Evolutionary conservation across 768 basidiomycete genomes (phyloP), one percentile per base, ranked within the genome.

Genomic region (Pisolithus tinctorius): DNA sequence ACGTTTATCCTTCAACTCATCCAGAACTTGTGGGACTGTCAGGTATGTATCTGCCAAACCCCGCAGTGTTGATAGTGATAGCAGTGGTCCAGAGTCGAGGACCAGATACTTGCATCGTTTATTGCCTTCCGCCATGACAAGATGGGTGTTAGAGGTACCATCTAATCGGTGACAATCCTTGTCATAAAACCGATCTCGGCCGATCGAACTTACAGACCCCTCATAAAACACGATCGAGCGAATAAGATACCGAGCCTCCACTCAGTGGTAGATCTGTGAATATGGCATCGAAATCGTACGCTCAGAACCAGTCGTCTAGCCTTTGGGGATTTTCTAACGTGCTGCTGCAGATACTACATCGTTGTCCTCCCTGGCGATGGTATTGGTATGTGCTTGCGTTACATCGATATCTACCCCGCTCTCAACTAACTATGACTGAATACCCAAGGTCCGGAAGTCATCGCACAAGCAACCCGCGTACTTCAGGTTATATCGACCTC

Each of bases 301-400:
- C 43, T 2, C 51, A 49, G 70, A 55, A 20, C 27, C 9, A 23
- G 26, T 36, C 40, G 39, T 7, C 46, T 47, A 58, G 47, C 38
- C 26, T 47, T 52, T 17, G 23, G 43, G 58, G 50, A 59, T 20
- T 42, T n/a, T 31, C 40, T 53, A 25, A 31, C 4, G 20, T 25
- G 16, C 13, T 27, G 31, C 6, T 9, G 4, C 59, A 94, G 93
- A 49, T 96, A 88, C 70, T 85, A 84, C 56, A 81, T 99, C 65
- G 88, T 84, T 34, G 79, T 94, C 48, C 83, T 99, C 40, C 84
- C 86, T n/a, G 96, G 96, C 47, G 96, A 99, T 70, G 96, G 96
- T 54, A 98, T 99, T 60, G 95, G 94, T 92, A 62, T 40, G 76
- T 54, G 11, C 20, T 25, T 40, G 25, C 16, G 30, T 9, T 39